phyloP scores from a whole-genome alignment of 1,284 basidiomycete species.

The Trichosporon sp. region DNA sequence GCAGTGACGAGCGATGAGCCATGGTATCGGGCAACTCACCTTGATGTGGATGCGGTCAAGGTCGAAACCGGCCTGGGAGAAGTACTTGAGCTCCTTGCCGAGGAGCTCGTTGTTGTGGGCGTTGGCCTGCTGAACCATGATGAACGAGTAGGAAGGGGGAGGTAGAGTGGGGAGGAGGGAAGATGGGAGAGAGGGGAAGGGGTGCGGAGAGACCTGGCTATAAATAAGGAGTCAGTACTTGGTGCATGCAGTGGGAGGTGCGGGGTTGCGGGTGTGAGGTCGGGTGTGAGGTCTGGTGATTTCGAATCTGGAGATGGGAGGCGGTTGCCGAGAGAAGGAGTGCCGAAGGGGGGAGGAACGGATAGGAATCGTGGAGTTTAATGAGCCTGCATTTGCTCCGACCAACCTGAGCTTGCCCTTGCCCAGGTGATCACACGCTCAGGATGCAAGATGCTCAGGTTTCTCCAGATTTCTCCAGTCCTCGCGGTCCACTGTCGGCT shows the following conservation, averaged over 20 bases:
- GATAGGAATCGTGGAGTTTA: slow-evolving; percentile 19
- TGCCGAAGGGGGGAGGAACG: slow-evolving; percentile 17
- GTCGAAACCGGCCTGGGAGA: slow-evolving; percentile 99
- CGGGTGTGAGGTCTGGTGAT: slow-evolving; percentile 6
- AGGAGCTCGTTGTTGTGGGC: slow-evolving; percentile 62
- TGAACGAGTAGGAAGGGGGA: slow-evolving; percentile 26
- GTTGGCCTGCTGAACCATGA: slow-evolving; percentile 47
- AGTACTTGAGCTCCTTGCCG: slow-evolving; percentile 91
- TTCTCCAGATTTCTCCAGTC: slow-evolving; percentile 13
- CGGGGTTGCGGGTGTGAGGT: not conserved
- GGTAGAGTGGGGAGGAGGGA: slow-evolving; percentile 15
- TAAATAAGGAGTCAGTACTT: slow-evolving; percentile 16
- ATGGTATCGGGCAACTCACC: slow-evolving; percentile 39
- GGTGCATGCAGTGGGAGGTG: not conserved
- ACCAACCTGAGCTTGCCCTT: not conserved
- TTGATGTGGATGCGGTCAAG: slow-evolving; percentile 64
- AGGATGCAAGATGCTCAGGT: not conserved
- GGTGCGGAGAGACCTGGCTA: slow-evolving; percentile 12
- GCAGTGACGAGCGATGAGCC: not conserved
- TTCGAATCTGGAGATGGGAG: slow-evolving; percentile 17
- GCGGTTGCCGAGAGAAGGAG: slow-evolving; percentile 13
- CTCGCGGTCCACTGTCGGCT: not conserved
- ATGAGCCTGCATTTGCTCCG: slow-evolving; percentile 13
- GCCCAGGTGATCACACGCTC: slow-evolving; percentile 16
- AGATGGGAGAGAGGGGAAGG: slow-evolving; percentile 20